Conservation (phyloP, 768 basidiomycete species). For the Amanita rubescens region DNA sequence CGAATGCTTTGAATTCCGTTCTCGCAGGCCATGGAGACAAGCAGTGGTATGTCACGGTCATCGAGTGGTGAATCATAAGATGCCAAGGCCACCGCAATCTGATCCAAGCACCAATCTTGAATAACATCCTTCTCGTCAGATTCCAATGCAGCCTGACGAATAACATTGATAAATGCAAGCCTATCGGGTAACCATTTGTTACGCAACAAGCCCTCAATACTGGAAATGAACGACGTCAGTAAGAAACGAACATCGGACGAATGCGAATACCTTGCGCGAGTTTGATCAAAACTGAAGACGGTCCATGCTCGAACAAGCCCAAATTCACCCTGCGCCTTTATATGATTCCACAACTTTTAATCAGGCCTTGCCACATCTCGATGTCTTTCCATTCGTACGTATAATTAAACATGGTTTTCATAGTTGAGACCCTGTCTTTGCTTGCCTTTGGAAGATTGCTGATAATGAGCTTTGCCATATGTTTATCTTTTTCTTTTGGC, state of each 20-base stretch:
- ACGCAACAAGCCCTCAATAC: neutral
- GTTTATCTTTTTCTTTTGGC: neutral
- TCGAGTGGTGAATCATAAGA: constrained; percentile 14
- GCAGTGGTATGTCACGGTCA: constrained; percentile 16
- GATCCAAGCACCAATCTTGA: constrained; percentile 15
- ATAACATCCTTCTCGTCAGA: constrained; percentile 9
- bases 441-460: neutral
- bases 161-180: neutral
- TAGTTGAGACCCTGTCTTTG: constrained; percentile 10
- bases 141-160: neutral
- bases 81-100: constrained; percentile 14
- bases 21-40: constrained; percentile 15
- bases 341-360: constrained; percentile 11
- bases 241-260: neutral
- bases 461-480: constrained; percentile 12
- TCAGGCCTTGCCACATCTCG: constrained; percentile 20
- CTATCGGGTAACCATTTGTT: neutral
- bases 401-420: constrained; percentile 12
- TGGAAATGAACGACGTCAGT: neutral
- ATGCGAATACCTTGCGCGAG: constrained; percentile 8
- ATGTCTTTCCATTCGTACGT: constrained; percentile 22
- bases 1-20: constrained; percentile 15
- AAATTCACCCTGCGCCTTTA: constrained; percentile 1
- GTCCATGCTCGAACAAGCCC: neutral
- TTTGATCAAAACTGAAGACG: constrained; percentile 12